These are phyloP conservation scores for Naegleria fowleri DNA, from an alignment of 208 protist species.

Conservation along the genomic window DNA sequence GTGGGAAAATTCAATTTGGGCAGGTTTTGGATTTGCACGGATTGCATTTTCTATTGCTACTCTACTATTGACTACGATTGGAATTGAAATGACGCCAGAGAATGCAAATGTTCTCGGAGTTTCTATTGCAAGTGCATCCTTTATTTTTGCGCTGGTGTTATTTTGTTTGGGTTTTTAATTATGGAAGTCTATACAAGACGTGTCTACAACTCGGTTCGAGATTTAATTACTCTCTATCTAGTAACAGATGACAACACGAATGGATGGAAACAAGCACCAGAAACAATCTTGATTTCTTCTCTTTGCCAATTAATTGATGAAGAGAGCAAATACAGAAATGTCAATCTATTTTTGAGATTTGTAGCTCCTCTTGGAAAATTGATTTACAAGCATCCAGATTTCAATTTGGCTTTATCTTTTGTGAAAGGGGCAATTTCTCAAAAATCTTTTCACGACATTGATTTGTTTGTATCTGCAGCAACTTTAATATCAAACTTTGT, in stretches of 20 bases:
- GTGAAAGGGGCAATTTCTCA: background rate
- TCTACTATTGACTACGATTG: background rate
- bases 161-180: background rate
- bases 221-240: background rate
- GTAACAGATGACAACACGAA: background rate
- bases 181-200: background rate
- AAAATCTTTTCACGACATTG: background rate
- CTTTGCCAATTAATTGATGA: background rate
- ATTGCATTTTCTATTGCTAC: background rate
- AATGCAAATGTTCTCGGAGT: background rate
- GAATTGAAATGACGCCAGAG: background rate
- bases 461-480: background rate
- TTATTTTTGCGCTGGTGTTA: background rate
- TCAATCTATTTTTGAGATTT: background rate
- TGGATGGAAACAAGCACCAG: background rate
- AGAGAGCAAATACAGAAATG: background rate
- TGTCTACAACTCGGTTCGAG: background rate
- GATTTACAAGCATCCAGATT: background rate
- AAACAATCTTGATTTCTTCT: background rate
- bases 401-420: background rate
- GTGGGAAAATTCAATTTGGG: background rate
- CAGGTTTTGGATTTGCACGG: background rate
- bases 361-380: background rate
- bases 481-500: background rate
- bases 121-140: background rate